phyloP scores from a whole-genome alignment of 306 rosid species.

The Cicer pinnatifidum region DNA sequence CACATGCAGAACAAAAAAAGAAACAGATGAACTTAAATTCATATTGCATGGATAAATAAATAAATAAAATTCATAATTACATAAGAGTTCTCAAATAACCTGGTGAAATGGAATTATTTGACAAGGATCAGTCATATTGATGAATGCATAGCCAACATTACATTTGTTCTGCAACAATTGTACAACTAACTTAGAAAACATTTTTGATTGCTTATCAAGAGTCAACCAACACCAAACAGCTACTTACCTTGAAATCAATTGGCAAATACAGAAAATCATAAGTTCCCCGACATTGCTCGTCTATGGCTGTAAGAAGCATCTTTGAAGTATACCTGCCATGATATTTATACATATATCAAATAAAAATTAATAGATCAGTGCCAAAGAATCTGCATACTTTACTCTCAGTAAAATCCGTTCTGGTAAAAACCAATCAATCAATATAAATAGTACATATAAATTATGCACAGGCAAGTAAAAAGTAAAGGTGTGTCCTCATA shows the following conservation, averaged over 20 bases:
- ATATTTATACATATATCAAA: constrained; percentile 38
- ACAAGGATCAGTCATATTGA: constrained; percentile 79
- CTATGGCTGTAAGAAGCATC: constrained; percentile 89
- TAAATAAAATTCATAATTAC: constrained; percentile 5
- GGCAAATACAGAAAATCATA: constrained; percentile 90
- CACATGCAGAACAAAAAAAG: constrained; percentile 12
- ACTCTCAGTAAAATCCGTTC: constrained; percentile 13
- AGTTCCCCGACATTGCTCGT: constrained; percentile 82
- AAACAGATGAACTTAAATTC: constrained; percentile 25
- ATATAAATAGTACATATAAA: constrained; percentile 4
- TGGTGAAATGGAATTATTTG: constrained; percentile 80
- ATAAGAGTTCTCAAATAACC: constrained; percentile 51
- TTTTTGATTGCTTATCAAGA: constrained; percentile 30
- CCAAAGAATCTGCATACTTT: constrained; percentile 20
- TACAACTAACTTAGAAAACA: constrained; percentile 42
- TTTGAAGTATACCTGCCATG: constrained; percentile 78
- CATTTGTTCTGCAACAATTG: constrained; percentile 76
- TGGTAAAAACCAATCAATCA: constrained; percentile 22
- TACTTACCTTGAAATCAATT: constrained; percentile 82
- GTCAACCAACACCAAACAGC: constrained; percentile 38
- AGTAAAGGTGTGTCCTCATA: neutral
- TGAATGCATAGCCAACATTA: constrained; percentile 92
- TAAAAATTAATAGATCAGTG: constrained; percentile 11
- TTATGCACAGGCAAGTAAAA: constrained; percentile 27
- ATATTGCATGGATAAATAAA: constrained; percentile 31